A percentile compares a stretch with the other conserved stretches of the same genome.
These are phyloP conservation scores for Ramaria rubella DNA, from an alignment of 768 basidiomycete species.

Conservation along the genomic window DNA sequence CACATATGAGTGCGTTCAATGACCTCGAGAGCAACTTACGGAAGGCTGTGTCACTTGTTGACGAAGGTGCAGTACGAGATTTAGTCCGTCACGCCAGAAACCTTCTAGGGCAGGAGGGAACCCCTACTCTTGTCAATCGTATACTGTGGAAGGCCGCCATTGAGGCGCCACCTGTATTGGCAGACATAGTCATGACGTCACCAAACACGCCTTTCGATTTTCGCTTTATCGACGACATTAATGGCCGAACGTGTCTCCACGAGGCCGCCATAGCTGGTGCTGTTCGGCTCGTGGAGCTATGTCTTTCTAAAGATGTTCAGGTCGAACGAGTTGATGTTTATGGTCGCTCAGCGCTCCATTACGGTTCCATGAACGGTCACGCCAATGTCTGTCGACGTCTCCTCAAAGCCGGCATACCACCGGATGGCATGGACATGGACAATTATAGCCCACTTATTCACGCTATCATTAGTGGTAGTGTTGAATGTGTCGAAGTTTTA, in stretches of 20 bases:
- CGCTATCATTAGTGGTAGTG: constrained; percentile 80
- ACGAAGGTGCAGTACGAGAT: constrained; percentile 56
- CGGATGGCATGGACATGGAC: constrained; percentile 78
- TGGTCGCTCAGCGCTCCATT: constrained; percentile 90
- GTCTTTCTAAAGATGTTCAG: constrained; percentile 66
- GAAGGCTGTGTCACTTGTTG: constrained; percentile 62
- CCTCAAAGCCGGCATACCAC: constrained; percentile 58
- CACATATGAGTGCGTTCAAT: constrained; percentile 66
- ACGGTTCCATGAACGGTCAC: constrained; percentile 92
- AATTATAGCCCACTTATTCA: constrained; percentile 93
- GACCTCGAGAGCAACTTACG: constrained; percentile 86
- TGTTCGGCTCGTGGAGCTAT: constrained; percentile 69
- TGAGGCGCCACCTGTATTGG: constrained; percentile 67
- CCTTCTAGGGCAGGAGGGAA: constrained; percentile 52
- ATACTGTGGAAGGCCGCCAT: constrained; percentile 92
- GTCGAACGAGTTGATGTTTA: constrained; percentile 79
- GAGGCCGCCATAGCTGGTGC: constrained; percentile 86
- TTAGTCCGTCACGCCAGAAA: constrained; percentile 66
- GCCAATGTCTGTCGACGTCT: constrained; percentile 67
- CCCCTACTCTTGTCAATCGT: constrained; percentile 70
- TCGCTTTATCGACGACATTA: constrained; percentile 92
- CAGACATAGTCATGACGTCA: constrained; percentile 66
- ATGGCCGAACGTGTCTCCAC: constrained; percentile 88
- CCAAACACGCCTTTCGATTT: constrained; percentile 75
- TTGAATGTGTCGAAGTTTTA: constrained; percentile 78